Base-by-base conservation (phyloP, 2,329 filamentous ascomycete genomes). In the Pseudohalonectria lignicola region DNA sequence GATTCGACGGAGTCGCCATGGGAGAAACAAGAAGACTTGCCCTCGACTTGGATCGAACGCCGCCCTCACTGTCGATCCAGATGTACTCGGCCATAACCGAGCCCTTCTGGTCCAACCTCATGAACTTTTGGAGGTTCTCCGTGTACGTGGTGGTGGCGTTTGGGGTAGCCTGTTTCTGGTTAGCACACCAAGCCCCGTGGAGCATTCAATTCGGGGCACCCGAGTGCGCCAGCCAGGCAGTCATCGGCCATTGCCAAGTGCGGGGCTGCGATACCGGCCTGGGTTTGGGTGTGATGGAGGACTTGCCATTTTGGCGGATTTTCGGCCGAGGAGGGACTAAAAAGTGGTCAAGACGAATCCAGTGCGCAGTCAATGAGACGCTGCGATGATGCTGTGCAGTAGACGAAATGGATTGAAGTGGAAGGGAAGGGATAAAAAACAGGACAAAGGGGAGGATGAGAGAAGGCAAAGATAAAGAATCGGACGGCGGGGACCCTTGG, bases 41-140 rank as follows among this genome's bases (percentile, higher is more conserved):
- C 76, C 87, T 93, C 59, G 84, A 90, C 74, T 96, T 98, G 61
- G 87, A 94, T 55, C 92, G 87, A 52, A 85, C 75, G 55, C 82
- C 81, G 60, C 88, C 87, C 48, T 68, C 65, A 48, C 84, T 73
- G 58, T 95, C 88, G 61, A 95, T 83, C 90, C 90, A 95, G 46
- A 50, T 44, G 43, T 50, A 50, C 49, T 66, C 90, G 57, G 87
- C 90, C 65, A 94, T 92, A 59, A 93, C 72, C 53, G 68, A 70
- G 62, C 87, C 88, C 63, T 82, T 85, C 71, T 96, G 90, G 62
- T 88, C 82, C 55, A 96, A 83, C 56, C 72, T 71, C 67, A 92
- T 78, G 75, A 90, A 96, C 67, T 95, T 95, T 63, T 82, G 69
- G 63, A 95, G 79, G 31, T 34, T 34, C 31, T 34, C 31, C 31